A percentile compares a stretch with the other conserved stretches of the same genome.
Evolutionary conservation across 305 asterid species (phyloP).

Genomic region (Euphrasia arctica): DNA sequence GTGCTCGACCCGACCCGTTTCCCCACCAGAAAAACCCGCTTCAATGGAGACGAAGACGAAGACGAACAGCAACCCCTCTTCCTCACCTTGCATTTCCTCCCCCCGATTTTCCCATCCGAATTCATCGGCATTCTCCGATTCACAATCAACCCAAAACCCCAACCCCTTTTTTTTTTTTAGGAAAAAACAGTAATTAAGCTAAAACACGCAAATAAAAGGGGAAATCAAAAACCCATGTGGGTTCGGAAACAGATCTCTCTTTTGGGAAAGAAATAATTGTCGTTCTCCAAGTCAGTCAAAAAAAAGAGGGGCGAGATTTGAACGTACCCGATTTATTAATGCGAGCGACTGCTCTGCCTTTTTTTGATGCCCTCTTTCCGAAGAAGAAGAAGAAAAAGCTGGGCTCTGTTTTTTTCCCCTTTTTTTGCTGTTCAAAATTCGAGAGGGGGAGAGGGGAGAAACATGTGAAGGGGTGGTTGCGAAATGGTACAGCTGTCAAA

Average conservation of each 20-base stretch:
- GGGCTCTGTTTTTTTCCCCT: slow-evolving; percentile 38
- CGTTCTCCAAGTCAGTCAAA: slow-evolving; percentile 39
- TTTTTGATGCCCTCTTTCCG: slow-evolving; percentile 28
- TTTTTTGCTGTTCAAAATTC: slow-evolving; percentile 32
- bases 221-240: slow-evolving; percentile 30
- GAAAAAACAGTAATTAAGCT: neutral
- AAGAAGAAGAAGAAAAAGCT: slow-evolving; percentile 25
- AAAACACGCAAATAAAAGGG: slow-evolving; percentile 19
- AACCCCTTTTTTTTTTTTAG: neutral
- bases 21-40: slow-evolving; percentile 70
- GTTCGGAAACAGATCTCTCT: slow-evolving; percentile 39
- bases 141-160: neutral
- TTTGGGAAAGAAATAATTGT: slow-evolving; percentile 25
- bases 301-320: slow-evolving; percentile 33
- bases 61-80: slow-evolving; percentile 80
- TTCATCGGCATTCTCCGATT: slow-evolving; percentile 46
- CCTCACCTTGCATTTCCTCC: slow-evolving; percentile 66
- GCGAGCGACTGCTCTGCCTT: slow-evolving; percentile 21
- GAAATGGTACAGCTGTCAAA: slow-evolving; percentile 35
- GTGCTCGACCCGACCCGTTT: slow-evolving; percentile 77
- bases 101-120: slow-evolving; percentile 52
- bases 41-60: slow-evolving; percentile 77
- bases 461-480: slow-evolving; percentile 36
- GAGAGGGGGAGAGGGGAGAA: slow-evolving; percentile 58
- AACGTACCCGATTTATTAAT: slow-evolving; percentile 52